Conservation (phyloP, 2,329 filamentous ascomycete genomes). For the Cryphonectria parasitica region DNA sequence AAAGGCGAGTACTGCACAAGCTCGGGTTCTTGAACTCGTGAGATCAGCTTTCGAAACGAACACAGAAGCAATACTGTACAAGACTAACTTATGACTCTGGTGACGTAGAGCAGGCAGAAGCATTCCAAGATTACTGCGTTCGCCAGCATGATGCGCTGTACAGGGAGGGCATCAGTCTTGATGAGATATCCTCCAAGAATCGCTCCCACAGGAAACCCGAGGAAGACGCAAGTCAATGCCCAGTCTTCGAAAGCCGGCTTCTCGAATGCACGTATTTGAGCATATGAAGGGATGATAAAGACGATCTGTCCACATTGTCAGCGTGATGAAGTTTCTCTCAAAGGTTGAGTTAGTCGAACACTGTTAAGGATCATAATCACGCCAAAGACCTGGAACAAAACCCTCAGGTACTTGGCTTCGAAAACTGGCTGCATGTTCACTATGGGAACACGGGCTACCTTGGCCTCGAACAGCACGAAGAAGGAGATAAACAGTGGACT, state of each 20-base stretch:
- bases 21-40: background rate
- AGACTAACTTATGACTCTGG: background rate
- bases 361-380: background rate
- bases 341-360: background rate
- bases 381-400: background rate
- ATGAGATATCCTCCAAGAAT: background rate
- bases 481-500: background rate
- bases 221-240: background rate
- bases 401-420: background rate
- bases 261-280: background rate
- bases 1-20: background rate
- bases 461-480: background rate
- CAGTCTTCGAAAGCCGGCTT: background rate
- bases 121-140: background rate
- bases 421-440: background rate
- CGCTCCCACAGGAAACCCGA: background rate
- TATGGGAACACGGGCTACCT: background rate
- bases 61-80: background rate
- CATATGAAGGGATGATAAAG: background rate
- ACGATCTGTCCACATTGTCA: background rate
- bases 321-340: background rate
- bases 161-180: background rate
- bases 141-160: background rate
- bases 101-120: background rate
- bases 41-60: background rate